Conservation (phyloP, 371 early-diverging fungal species). For the Circinella minor region DNA sequence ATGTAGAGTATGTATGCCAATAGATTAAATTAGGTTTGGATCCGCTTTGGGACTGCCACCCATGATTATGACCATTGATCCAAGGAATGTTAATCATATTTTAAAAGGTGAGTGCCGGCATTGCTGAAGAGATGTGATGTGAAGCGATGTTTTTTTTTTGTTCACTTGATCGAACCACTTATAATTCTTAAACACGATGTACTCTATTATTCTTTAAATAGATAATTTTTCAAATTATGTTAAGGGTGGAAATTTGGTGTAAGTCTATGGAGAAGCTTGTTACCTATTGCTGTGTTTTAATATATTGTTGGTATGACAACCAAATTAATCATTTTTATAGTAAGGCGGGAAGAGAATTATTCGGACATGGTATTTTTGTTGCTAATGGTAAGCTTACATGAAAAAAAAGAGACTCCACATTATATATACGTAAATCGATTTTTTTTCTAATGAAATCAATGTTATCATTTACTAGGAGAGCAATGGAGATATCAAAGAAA, state of each 20-base stretch:
- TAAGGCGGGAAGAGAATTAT: conserved; percentile 3
- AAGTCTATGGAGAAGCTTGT: neutral
- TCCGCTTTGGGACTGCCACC: conserved; percentile 29
- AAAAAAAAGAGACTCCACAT: conserved; percentile 6
- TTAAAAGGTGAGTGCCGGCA: conserved; percentile 22
- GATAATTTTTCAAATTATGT: conserved; percentile 44
- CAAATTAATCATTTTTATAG: neutral
- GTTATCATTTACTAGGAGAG: conserved; percentile 62
- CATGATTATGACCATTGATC: conserved; percentile 24
- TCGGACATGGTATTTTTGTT: conserved; percentile 73
- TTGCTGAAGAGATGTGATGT: neutral
- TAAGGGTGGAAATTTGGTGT: conserved; percentile 27
- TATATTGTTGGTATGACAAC: too few relatives aligned
- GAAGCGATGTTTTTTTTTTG: too few relatives aligned
- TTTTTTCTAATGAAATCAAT: too few relatives aligned
- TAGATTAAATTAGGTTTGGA: conserved; percentile 21
- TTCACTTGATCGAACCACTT: too few relatives aligned
- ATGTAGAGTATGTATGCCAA: too few relatives aligned
- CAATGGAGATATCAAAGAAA: conserved; percentile 66
- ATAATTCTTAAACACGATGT: too few relatives aligned
- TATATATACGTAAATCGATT: too few relatives aligned
- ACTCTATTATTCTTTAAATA: neutral
- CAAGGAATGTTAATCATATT: conserved; percentile 31
- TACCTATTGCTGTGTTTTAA: too few relatives aligned
- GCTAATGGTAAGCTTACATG: conserved; percentile 54